Percentiles rank a stretch among this genome's conserved stretches.
Conservation (phyloP, 805 yeast genomes). For the Ogataea glucozyma region DNA sequence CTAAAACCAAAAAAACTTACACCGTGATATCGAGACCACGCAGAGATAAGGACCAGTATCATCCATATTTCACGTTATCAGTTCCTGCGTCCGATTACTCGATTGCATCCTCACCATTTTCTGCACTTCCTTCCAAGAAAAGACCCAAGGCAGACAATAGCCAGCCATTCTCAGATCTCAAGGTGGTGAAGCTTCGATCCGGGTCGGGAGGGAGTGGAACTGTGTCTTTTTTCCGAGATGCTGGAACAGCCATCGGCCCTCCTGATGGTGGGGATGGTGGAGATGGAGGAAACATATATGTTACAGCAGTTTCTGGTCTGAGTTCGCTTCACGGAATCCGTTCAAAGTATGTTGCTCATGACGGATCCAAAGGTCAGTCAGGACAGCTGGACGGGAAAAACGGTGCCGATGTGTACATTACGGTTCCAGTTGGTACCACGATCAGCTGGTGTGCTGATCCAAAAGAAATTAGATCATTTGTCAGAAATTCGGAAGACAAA, state of each 20-base stretch:
- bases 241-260: slow-evolving; percentile 84
- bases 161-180: slow-evolving; percentile 59
- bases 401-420: slow-evolving; percentile 76
- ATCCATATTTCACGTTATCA: slow-evolving; percentile 30
- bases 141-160: slow-evolving; percentile 46
- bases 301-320: slow-evolving; percentile 74
- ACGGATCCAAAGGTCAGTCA: slow-evolving; percentile 71
- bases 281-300: slow-evolving; percentile 81
- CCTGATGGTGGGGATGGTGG: slow-evolving; percentile 99
- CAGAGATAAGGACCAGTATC: slow-evolving; percentile 3
- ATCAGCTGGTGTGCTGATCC: slow-evolving; percentile 86
- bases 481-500: slow-evolving; percentile 20
- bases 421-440: slow-evolving; percentile 91
- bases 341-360: slow-evolving; percentile 66
- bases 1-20: slow-evolving; percentile 14
- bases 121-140: slow-evolving; percentile 35
- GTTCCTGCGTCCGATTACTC: slow-evolving; percentile 35
- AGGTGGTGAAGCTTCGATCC: slow-evolving; percentile 63
- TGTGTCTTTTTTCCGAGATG: slow-evolving; percentile 83
- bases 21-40: slow-evolving; percentile 20
- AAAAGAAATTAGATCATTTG: slow-evolving; percentile 35
- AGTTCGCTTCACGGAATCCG: slow-evolving; percentile 70
- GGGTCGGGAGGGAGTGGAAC: slow-evolving; percentile 92
- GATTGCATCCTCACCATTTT: slow-evolving; percentile 41
- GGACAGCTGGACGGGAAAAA: slow-evolving; percentile 83